phyloP scores from a whole-genome alignment of 495 filamentous ascomycete genomes.

The Penicillium cinerascens region DNA sequence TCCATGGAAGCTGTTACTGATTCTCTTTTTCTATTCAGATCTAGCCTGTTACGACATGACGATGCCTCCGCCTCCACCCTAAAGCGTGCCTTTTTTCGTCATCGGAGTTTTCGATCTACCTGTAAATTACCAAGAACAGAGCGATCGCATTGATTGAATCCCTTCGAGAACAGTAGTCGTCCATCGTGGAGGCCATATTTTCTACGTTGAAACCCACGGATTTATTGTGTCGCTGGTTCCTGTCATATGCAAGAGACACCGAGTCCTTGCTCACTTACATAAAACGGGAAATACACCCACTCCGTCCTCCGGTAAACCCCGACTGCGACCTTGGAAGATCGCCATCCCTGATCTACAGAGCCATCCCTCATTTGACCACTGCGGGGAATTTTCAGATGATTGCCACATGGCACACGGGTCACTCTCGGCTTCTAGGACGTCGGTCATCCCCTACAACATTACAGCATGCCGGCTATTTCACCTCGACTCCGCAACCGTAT shows the following conservation, averaged over 20 bases:
- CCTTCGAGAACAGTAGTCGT: background rate
- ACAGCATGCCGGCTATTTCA: background rate
- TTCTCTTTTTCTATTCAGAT: background rate
- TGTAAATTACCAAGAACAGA: background rate
- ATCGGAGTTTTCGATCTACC: background rate
- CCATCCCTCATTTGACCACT: background rate
- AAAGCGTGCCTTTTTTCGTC: background rate
- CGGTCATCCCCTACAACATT: background rate
- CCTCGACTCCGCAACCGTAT: background rate
- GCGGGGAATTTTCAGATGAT: background rate
- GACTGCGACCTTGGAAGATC: background rate
- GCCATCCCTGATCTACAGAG: background rate
- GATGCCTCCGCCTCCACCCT: background rate
- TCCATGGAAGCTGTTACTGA: background rate
- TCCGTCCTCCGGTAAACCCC: background rate
- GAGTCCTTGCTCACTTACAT: background rate
- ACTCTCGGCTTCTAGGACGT: background rate
- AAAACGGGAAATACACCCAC: background rate
- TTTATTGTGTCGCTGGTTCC: background rate
- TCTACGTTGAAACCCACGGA: background rate
- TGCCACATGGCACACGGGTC: background rate
- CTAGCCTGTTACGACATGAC: background rate
- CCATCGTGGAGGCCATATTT: background rate
- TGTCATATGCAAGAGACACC: background rate
- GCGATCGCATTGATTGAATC: background rate